Conservation (phyloP, 176 grass and related monocot genomes). For the Carex kokanica region DNA sequence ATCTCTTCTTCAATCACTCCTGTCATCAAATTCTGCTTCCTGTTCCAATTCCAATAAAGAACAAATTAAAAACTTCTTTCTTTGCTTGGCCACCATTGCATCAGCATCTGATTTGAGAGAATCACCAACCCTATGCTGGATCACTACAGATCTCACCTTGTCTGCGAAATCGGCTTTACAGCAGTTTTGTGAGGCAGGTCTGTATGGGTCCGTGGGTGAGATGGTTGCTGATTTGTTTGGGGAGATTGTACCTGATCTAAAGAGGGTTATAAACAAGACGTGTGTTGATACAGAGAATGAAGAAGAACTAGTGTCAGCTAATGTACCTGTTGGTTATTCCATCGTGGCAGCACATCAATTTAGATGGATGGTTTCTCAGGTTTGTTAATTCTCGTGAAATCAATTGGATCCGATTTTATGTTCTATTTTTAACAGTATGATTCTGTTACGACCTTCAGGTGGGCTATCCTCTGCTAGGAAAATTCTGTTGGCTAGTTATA, state of each 20-base stretch:
- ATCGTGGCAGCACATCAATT: conserved; percentile 67
- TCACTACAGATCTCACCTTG: conserved; percentile 35
- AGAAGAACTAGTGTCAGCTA: conserved; percentile 36
- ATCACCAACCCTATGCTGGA: conserved; percentile 64
- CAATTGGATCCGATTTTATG: neutral
- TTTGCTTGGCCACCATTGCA: conserved; percentile 48
- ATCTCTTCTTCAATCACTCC: conserved; percentile 52
- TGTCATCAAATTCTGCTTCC: conserved; percentile 18
- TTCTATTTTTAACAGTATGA: neutral
- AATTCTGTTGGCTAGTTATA: conserved; percentile 62
- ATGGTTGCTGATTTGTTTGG: conserved; percentile 46
- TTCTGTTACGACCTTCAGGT: conserved; percentile 40
- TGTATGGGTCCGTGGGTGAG: conserved; percentile 35
- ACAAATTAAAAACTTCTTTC: conserved; percentile 48
- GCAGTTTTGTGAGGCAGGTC: conserved; percentile 34
- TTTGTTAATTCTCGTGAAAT: conserved; percentile 21
- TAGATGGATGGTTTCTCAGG: conserved; percentile 81
- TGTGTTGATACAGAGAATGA: conserved; percentile 52
- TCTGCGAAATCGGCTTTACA: conserved; percentile 23
- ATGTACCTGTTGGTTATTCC: conserved; percentile 58
- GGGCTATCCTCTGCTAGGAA: conserved; percentile 58
- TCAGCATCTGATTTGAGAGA: conserved; percentile 30
- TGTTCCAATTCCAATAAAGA: neutral
- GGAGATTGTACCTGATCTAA: conserved; percentile 48
- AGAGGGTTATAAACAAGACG: conserved; percentile 50